phyloP scores from a whole-genome alignment of 371 early-diverging fungal species.

The Mucor indicus region DNA sequence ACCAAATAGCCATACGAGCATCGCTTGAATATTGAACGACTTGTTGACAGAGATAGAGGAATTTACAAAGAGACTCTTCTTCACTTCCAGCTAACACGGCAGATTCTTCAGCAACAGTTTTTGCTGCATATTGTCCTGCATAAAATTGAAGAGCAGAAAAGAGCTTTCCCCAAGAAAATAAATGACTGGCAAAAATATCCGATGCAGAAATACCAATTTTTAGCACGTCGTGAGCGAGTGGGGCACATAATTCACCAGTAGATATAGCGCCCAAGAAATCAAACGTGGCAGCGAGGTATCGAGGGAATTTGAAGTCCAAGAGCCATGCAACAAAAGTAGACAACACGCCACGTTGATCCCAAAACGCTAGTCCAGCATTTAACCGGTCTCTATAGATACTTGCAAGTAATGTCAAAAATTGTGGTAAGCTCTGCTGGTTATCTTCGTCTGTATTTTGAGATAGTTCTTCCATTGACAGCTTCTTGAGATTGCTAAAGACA shows the following conservation, averaged over 20 bases:
- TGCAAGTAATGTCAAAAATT: conserved; percentile 61
- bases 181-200: conserved; percentile 8
- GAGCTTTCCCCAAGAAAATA: conserved; percentile 38
- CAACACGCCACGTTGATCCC: conserved; percentile 58
- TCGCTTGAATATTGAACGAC: conserved; percentile 24
- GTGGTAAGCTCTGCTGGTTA: conserved; percentile 45
- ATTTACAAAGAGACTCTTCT: conserved; percentile 17
- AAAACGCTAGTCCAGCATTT: conserved; percentile 73
- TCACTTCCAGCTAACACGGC: conserved; percentile 16
- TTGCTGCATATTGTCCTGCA: background rate
- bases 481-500: conserved; percentile 5
- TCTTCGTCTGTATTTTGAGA: background rate
- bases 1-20: conserved; percentile 20
- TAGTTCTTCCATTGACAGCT: background rate
- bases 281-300: conserved; percentile 25
- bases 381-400: conserved; percentile 66
- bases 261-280: conserved; percentile 28
- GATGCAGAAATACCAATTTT: conserved; percentile 12
- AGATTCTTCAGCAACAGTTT: conserved; percentile 3
- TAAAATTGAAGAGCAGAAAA: conserved; percentile 30
- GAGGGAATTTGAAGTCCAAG: conserved; percentile 28
- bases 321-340: conserved; percentile 74
- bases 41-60: conserved; percentile 27
- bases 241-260: conserved; percentile 26
- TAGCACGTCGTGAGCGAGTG: conserved; percentile 13